These are phyloP conservation scores for Fallopia convolvulus DNA, from an alignment of 148 eudicot species.

Conservation along the genomic window DNA sequence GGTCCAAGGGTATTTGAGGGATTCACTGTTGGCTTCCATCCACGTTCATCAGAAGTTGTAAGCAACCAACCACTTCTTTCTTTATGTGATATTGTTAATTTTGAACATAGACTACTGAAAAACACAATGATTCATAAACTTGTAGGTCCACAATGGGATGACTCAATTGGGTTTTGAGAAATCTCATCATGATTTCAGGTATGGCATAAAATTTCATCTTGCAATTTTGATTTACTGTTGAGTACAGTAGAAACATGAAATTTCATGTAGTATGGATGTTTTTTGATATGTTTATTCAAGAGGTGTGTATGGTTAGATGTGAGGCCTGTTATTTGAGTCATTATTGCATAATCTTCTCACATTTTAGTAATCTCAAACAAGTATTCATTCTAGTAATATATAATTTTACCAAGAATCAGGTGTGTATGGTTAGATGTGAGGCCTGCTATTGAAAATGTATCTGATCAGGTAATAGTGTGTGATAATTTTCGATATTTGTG, in stretches of 20 bases:
- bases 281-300: neutral
- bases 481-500: constrained; percentile 3
- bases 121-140: constrained; percentile 7
- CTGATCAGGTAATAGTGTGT: neutral
- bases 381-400: neutral
- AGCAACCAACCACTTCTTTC: constrained; percentile 16
- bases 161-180: constrained; percentile 82
- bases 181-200: constrained; percentile 67
- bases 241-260: neutral
- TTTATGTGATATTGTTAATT: neutral
- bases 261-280: neutral
- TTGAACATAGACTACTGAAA: constrained; percentile 1
- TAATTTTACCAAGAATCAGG: neutral
- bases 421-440: too few relatives aligned
- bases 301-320: too few relatives aligned
- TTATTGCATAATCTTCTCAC: neutral
- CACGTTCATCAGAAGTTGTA: constrained; percentile 90
- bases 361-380: neutral
- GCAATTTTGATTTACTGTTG: neutral
- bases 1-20: constrained; percentile 82
- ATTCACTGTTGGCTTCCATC: constrained; percentile 89
- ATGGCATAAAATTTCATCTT: neutral
- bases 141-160: constrained; percentile 89
- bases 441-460: neutral
- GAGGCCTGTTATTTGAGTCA: neutral